Base-by-base conservation (phyloP, 805 yeast species). In the Yarrowia osloensis region DNA sequence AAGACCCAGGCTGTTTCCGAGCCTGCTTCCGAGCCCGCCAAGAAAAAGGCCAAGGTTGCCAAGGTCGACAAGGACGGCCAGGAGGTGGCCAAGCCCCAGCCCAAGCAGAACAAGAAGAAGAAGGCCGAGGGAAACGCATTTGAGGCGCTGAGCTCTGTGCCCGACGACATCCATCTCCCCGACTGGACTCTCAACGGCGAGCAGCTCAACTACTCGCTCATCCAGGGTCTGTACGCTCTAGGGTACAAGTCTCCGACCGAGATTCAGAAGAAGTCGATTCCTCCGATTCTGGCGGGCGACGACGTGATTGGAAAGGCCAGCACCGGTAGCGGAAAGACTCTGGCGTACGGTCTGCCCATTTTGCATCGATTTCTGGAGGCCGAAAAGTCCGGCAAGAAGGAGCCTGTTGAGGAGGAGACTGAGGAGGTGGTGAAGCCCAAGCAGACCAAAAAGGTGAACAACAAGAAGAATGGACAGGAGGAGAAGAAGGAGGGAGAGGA, bases 271-370 rank as follows among this genome's bases (percentile, higher is more conserved):
- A 79, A 80, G 67, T 81, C 94, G 11, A 87, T 95, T 66, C 97
- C 98, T 1, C 73, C 81, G 29, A 91, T 94, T 1, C 68, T 91
- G 15, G 80, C 81, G 31, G 96, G 93, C 6, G 82, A 81, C 39
- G 98, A 95, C 77, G 85, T 95, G 4, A 87, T 95, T 70, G 99
- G 99, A 67, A 95, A 94, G 74, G 99, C 99, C 17, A 88, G 95
- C 12, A 95, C 99, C 0, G 99, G 99, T 76, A 90, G 97, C 0
- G 99, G 99, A 82, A 95, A 95, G 75, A 95, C 99, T 0, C 80
- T 93, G 68, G 99, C 99, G 0, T 95, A 91, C 76, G 97, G 97
- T 54, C 85, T 95, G 29, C 98, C 99, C 11, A 88, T 96, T 31
- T 76, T 95, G 69, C 39, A 46, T 44, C 42, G 66, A 7, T 61